Evolutionary conservation across 805 yeast genomes (phyloP).

Genomic region (Monosporozyma servazzii): DNA sequence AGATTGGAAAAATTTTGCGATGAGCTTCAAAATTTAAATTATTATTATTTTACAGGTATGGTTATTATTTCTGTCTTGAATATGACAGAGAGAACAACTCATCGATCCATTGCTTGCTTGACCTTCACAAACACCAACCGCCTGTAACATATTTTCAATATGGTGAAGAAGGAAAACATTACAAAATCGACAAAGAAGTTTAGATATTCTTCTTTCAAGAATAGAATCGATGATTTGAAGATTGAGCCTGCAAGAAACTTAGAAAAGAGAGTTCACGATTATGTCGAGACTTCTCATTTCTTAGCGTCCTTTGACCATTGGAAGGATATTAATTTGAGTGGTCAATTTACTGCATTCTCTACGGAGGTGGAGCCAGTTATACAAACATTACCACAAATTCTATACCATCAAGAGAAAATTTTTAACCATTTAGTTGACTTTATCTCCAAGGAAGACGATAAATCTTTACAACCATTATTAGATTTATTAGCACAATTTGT

Average conservation of each 20-base stretch:
- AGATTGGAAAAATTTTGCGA: neutral
- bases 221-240: conserved; percentile 71
- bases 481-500: conserved; percentile 79
- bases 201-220: conserved; percentile 69
- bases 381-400: conserved; percentile 70
- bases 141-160: conserved; percentile 4
- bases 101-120: neutral
- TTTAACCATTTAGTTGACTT: conserved; percentile 42
- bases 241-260: conserved; percentile 64
- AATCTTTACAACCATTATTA: conserved; percentile 69
- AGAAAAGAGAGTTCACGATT: conserved; percentile 53
- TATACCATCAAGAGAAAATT: conserved; percentile 60
- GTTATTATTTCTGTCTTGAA: neutral
- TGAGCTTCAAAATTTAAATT: neutral
- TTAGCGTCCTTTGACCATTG: conserved; percentile 73
- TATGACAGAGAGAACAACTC: neutral
- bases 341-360: conserved; percentile 55
- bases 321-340: conserved; percentile 77
- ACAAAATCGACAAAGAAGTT: conserved; percentile 50
- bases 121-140: neutral
- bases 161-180: conserved; percentile 36
- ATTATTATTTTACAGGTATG: neutral
- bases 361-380: conserved; percentile 44
- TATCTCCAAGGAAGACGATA: conserved; percentile 48
- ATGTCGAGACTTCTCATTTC: conserved; percentile 70